These are phyloP conservation scores for Jatropha curcas DNA, from an alignment of 345 rosid genomes.

Conservation along the genomic window DNA sequence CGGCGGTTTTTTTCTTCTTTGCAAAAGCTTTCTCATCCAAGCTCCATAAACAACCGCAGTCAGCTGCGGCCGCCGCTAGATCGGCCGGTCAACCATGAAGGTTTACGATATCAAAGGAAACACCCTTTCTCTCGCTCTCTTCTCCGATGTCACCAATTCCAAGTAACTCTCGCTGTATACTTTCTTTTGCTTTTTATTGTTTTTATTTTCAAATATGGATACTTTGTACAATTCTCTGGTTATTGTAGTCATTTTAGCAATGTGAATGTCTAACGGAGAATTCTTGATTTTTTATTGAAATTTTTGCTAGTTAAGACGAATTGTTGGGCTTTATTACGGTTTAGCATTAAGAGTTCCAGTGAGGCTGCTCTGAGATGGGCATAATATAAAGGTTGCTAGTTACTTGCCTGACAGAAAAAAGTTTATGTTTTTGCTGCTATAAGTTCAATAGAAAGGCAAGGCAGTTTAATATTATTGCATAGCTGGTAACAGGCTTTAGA, in stretches of 20 bases:
- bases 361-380: no score
- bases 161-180: constrained; percentile 42
- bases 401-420: no score
- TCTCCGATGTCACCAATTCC: constrained; percentile 71
- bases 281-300: neutral
- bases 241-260: neutral
- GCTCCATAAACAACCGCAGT: neutral
- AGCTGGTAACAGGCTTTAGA: neutral
- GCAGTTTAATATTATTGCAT: neutral
- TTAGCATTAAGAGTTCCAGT: no score
- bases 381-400: no score
- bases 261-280: neutral
- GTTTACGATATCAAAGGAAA: constrained; percentile 46
- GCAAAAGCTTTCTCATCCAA: neutral
- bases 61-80: neutral
- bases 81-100: constrained; percentile 45
- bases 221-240: neutral
- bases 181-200: neutral
- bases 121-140: constrained; percentile 65
- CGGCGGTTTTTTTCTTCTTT: no score
- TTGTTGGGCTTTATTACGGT: neutral
- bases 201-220: neutral
- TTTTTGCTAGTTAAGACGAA: neutral
- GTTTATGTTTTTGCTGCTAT: neutral
- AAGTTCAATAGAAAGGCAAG: neutral